Percentiles rank a stretch among this genome's conserved stretches.
These are phyloP conservation scores for Coniochaeta pulveracea DNA, from an alignment of 2,329 filamentous ascomycete genomes.

Conservation along the genomic window DNA sequence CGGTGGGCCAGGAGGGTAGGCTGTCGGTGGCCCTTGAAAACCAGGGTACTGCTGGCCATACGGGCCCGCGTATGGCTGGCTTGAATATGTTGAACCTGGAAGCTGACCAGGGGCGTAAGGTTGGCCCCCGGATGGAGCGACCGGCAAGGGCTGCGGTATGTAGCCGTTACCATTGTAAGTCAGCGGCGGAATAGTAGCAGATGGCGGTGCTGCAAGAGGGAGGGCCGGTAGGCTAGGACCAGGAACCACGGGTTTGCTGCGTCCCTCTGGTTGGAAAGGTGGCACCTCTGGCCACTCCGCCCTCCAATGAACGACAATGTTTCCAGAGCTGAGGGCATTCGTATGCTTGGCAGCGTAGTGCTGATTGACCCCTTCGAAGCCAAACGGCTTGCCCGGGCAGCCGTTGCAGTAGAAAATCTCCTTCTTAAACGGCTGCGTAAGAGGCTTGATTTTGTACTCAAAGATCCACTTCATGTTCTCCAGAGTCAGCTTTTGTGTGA, in stretches of 20 bases:
- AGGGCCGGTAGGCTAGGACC: constrained; percentile 9
- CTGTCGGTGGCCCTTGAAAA: too few relatives aligned
- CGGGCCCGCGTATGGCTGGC: too few relatives aligned
- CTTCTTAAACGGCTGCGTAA: constrained; percentile 54
- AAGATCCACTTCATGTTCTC: constrained; percentile 85
- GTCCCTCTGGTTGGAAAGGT: constrained; percentile 58
- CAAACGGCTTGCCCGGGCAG: constrained; percentile 60
- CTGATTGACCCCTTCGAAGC: constrained; percentile 69
- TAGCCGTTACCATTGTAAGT: too few relatives aligned
- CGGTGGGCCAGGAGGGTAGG: too few relatives aligned
- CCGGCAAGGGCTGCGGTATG: too few relatives aligned
- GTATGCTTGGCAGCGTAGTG: constrained; percentile 81
- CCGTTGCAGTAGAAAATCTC: constrained; percentile 68
- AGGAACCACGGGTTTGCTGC: constrained; percentile 16
- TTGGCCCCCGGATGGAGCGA: too few relatives aligned
- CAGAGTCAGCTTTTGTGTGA: constrained; percentile 54
- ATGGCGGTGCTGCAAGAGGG: too few relatives aligned
- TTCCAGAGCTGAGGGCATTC: constrained; percentile 55
- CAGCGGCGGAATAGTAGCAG: too few relatives aligned
- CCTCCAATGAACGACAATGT: constrained; percentile 66
- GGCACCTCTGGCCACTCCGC: constrained; percentile 67
- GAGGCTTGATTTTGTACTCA: constrained; percentile 62
- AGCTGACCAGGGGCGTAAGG: too few relatives aligned
- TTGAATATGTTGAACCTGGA: too few relatives aligned
- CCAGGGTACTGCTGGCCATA: too few relatives aligned